Conservation (phyloP, 257 asterid genomes). For the Ehretia macrophylla region DNA sequence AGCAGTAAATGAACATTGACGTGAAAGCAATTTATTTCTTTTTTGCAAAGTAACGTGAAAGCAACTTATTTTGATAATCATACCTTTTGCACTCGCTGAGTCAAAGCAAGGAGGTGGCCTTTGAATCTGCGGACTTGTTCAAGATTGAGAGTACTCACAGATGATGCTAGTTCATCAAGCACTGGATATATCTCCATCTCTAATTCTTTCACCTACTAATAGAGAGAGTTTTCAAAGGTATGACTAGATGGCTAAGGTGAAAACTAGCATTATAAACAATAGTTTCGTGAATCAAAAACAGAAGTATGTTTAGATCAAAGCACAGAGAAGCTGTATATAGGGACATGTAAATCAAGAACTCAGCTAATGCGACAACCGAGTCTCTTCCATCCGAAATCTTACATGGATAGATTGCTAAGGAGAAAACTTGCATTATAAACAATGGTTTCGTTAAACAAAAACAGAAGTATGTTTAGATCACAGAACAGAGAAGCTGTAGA, state of each 20-base stretch:
- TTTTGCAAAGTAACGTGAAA: no score
- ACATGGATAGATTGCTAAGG: no score
- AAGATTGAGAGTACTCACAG: conserved; percentile 86
- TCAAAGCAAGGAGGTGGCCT: conserved; percentile 89
- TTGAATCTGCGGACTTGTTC: conserved; percentile 97
- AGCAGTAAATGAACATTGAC: conserved; percentile 7
- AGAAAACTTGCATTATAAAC: no score
- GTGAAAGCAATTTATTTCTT: neutral
- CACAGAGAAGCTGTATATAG: no score
- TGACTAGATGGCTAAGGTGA: neutral
- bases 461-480: no score
- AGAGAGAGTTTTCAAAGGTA: conserved; percentile 19
- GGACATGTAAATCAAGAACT: no score
- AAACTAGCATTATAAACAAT: neutral
- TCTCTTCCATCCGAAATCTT: no score
- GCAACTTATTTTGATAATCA: neutral
- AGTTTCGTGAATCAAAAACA: neutral
- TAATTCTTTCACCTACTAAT: conserved; percentile 77
- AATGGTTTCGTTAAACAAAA: no score
- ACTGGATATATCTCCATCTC: conserved; percentile 89
- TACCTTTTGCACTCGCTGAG: conserved; percentile 97
- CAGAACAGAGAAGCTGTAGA: no score
- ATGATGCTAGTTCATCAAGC: conserved; percentile 83
- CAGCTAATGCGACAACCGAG: no score
- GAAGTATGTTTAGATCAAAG: neutral